phyloP scores from a whole-genome alignment of 768 basidiomycete genomes.

The Rhodotorula taiwanensis region DNA sequence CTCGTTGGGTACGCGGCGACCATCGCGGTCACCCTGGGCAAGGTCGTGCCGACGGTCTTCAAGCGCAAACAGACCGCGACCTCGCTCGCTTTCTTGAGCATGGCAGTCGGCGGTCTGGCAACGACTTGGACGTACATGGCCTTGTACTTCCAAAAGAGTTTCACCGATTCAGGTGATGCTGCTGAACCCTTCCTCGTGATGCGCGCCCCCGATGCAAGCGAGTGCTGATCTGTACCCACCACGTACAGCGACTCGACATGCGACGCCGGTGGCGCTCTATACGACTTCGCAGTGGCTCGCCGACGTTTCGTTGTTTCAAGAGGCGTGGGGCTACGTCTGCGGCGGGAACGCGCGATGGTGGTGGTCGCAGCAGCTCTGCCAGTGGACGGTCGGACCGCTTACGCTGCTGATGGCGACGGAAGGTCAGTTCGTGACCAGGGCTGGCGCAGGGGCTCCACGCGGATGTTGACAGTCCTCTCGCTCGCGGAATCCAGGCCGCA shows the following conservation, averaged over 20 bases:
- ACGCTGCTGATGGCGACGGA: conserved; percentile 53
- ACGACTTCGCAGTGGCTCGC: conserved; percentile 31
- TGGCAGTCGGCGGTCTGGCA: conserved; percentile 9
- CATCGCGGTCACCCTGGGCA: conserved; percentile 9
- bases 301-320: conserved; percentile 36
- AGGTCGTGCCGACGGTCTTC: not conserved
- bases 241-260: conserved; percentile 6
- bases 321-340: conserved; percentile 47
- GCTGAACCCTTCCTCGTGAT: no score
- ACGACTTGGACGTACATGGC: conserved; percentile 38
- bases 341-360: conserved; percentile 56
- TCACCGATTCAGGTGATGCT: conserved; percentile 6
- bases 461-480: no score
- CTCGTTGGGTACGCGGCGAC: conserved; percentile 22
- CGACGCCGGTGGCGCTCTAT: not conserved
- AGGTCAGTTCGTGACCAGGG: conserved; percentile 51
- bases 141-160: conserved; percentile 25
- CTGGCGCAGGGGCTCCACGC: no score
- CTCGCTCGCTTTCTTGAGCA: conserved; percentile 8
- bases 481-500: conserved; percentile 43
- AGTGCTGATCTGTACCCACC: no score
- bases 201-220: no score
- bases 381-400: conserved; percentile 57
- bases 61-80: not conserved
- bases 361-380: conserved; percentile 63